phyloP scores from a whole-genome alignment of 768 basidiomycete genomes.

The Wakefieldia striispora region DNA sequence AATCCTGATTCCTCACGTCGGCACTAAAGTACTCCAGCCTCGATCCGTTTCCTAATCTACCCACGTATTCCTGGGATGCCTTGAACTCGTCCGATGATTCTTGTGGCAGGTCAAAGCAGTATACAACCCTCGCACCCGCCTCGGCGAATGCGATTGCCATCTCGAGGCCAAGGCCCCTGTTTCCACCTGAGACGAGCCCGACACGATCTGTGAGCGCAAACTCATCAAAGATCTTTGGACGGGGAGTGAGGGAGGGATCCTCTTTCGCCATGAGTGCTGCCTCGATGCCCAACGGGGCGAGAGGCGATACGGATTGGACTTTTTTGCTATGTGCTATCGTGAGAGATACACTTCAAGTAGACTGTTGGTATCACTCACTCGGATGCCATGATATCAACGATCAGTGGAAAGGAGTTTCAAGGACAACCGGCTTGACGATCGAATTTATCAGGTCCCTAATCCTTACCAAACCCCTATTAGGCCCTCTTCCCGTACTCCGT shows the following conservation, averaged over 20 bases:
- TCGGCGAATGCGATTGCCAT: constrained; percentile 75
- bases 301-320: constrained; percentile 48
- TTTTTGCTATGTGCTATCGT: neutral
- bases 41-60: constrained; percentile 39
- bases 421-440: too few relatives aligned
- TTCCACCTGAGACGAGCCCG: constrained; percentile 61
- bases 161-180: constrained; percentile 78
- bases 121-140: constrained; percentile 66
- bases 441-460: too few relatives aligned
- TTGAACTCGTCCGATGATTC: constrained; percentile 58
- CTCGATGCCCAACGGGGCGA: constrained; percentile 60
- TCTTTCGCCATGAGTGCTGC: constrained; percentile 49
- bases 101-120: constrained; percentile 63
- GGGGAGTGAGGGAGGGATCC: constrained; percentile 33
- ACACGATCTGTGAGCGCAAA: constrained; percentile 58
- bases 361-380: neutral
- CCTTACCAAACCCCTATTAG: too few relatives aligned
- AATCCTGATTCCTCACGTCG: constrained; percentile 64
- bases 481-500: too few relatives aligned
- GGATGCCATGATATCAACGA: too few relatives aligned
- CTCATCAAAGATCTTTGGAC: constrained; percentile 56
- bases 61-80: constrained; percentile 51
- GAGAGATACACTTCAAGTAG: neutral
- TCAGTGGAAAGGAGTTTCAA: too few relatives aligned
- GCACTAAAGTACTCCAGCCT: constrained; percentile 61